Conservation (phyloP, 139 green algal species). For the Chlamydomonas sp. region DNA sequence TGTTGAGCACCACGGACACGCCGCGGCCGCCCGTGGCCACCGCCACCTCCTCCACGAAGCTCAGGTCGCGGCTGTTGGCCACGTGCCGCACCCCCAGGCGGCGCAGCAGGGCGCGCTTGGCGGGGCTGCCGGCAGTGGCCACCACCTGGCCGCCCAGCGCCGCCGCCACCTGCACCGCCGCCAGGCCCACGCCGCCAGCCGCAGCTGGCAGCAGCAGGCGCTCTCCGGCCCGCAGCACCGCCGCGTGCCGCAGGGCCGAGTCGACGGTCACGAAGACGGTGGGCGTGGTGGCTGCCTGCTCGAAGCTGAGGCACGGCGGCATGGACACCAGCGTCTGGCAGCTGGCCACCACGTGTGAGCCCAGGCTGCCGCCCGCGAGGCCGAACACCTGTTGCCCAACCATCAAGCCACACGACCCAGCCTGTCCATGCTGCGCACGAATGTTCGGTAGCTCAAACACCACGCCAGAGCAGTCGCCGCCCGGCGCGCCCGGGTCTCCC, state of each 20-base stretch:
- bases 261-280: slow-evolving; percentile 80
- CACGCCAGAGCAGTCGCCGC: slow-evolving; percentile 64
- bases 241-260: slow-evolving; percentile 56
- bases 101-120: slow-evolving; percentile 80
- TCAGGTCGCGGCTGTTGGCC: slow-evolving; percentile 50
- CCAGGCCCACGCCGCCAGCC: slow-evolving; percentile 85
- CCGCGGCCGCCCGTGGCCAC: slow-evolving; percentile 49
- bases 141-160: slow-evolving; percentile 49
- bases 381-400: slow-evolving; percentile 82
- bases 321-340: slow-evolving; percentile 69
- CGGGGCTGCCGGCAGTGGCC: slow-evolving; percentile 72
- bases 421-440: not conserved
- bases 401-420: not conserved
- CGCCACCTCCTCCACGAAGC: slow-evolving; percentile 47
- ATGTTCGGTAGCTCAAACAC: slow-evolving; percentile 32
- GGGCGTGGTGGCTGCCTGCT: slow-evolving; percentile 78
- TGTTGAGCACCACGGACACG: slow-evolving; percentile 82
- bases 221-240: slow-evolving; percentile 51
- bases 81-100: slow-evolving; percentile 56
- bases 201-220: slow-evolving; percentile 79
- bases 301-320: slow-evolving; percentile 73
- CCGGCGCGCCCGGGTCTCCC: slow-evolving; percentile 63
- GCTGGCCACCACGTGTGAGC: slow-evolving; percentile 71
- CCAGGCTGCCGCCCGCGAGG: slow-evolving; percentile 78
- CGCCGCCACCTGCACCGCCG: slow-evolving; percentile 66